Evolutionary conservation across 768 basidiomycete genomes (phyloP).

Genomic region (Candolleomyces efflorescens): DNA sequence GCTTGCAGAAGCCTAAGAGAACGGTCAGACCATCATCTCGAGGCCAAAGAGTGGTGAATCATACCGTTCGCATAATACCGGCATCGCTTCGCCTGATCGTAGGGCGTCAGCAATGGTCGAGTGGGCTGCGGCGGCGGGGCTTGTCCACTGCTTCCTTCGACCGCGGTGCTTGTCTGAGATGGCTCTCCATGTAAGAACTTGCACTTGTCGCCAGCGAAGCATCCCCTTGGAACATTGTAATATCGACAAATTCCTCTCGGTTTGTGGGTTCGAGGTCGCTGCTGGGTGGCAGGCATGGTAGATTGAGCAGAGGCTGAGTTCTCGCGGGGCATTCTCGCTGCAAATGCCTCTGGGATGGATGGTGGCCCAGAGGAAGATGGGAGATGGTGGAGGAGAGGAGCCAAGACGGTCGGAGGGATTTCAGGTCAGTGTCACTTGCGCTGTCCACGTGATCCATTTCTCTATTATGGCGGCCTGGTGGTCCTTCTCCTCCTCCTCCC

Average conservation of each 20-base stretch:
- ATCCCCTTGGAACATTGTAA: conserved; percentile 60
- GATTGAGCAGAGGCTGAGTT: conserved; percentile 6
- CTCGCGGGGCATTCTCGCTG: neutral
- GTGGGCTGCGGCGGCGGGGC: conserved; percentile 6
- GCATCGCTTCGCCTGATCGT: conserved; percentile 70
- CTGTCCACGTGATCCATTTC: no score
- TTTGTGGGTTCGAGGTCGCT: conserved; percentile 64
- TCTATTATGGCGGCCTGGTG: no score
- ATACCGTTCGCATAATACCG: conserved; percentile 58
- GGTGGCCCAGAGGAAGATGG: no score
- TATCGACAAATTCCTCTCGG: conserved; percentile 69
- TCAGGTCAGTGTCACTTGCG: no score
- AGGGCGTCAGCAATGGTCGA: conserved; percentile 47
- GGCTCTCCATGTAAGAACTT: conserved; percentile 67
- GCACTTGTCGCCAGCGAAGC: conserved; percentile 64
- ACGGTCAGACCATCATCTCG: neutral
- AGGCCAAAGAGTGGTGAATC: conserved; percentile 7
- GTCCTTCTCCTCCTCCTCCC: no score
- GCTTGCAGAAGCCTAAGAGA: conserved; percentile 60
- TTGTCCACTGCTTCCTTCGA: neutral
- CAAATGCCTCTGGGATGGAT: no score
- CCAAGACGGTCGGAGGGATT: no score
- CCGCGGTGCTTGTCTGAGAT: conserved; percentile 18
- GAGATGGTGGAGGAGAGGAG: no score
- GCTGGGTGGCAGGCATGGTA: conserved; percentile 5